These are phyloP conservation scores for Centrapalus pauciflorus DNA, from an alignment of 129 eudicot species.

Conservation along the genomic window DNA sequence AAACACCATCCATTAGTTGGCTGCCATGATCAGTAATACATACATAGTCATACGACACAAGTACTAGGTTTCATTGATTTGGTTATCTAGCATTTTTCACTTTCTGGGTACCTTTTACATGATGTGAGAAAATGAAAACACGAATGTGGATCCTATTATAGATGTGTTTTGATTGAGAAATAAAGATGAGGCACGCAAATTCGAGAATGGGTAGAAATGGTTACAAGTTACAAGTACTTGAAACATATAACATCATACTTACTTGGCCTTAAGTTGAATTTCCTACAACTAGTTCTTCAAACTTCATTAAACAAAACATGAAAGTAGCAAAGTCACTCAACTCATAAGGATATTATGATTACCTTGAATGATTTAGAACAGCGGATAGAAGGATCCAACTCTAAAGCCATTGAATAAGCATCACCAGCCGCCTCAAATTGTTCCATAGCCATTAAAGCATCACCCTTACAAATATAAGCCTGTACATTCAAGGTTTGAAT, in stretches of 20 bases:
- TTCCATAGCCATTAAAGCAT: constrained; percentile 78
- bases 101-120: neutral
- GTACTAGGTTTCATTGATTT: neutral
- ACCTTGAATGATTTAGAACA: constrained; percentile 89
- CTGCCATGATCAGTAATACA: neutral
- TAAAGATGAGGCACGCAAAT: neutral
- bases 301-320: neutral
- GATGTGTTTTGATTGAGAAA: neutral
- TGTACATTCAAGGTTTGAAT: constrained; percentile 15
- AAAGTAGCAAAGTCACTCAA: neutral
- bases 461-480: constrained; percentile 85
- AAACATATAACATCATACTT: too few relatives aligned
- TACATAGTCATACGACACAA: neutral
- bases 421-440: constrained; percentile 53
- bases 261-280: too few relatives aligned
- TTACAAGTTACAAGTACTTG: neutral
- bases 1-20: neutral
- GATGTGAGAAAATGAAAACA: neutral
- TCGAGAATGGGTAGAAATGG: neutral
- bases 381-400: constrained; percentile 68
- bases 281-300: neutral
- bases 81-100: neutral
- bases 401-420: constrained; percentile 62
- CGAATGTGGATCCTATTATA: neutral
- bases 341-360: neutral